Evolutionary conservation across 2,329 filamentous ascomycete species (phyloP), one percentile per base, ranked within the genome.

Genomic region (Aspergillus sp.): DNA sequence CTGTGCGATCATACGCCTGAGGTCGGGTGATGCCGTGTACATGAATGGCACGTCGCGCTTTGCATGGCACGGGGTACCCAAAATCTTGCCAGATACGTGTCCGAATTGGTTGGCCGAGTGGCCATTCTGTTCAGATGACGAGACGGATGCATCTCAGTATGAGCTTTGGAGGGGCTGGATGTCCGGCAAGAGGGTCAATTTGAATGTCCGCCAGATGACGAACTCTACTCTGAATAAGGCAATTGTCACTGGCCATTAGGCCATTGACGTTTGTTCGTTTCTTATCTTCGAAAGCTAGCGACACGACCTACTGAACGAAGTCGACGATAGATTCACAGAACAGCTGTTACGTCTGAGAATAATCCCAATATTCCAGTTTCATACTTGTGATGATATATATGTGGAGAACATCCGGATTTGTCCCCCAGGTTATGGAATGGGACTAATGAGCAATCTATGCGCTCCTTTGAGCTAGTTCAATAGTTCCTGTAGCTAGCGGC

Each of bases 31-130:
- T 70, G 88, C 83, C 0, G 81, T 97, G 1, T 89, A 94, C 61
- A 97, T 98, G 91, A 83, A 80, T 43, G 79, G 85, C 19, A 75
- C 81, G 48, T 85, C 87, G 3, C 77, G 93, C 39, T 94, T 88
- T 67, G 90, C 91, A 2, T 97, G 91, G 91, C 93, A 97, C 69
- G 90, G 87, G 8, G 89, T 97, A 8, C 90, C 93, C 4, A 93
- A 90, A 64, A 84, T 97, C 8, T 61, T 96, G 33, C 77, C 81
- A 41, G 79, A 72, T 1, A 94, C 88, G 0, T 97, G 90, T 66
- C 91, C 91, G 0, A 71, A 71, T 0, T 86, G 83, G 66, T 66
- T 97, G 43, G 70, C 74, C 47, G 72, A 84, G 38, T 97, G 90
- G 90, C 90, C 90, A 6, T 73, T 66, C 7, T 48, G 43, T 30